phyloP scores from a whole-genome alignment of 345 rosid species.

The Carallia brachiata region DNA sequence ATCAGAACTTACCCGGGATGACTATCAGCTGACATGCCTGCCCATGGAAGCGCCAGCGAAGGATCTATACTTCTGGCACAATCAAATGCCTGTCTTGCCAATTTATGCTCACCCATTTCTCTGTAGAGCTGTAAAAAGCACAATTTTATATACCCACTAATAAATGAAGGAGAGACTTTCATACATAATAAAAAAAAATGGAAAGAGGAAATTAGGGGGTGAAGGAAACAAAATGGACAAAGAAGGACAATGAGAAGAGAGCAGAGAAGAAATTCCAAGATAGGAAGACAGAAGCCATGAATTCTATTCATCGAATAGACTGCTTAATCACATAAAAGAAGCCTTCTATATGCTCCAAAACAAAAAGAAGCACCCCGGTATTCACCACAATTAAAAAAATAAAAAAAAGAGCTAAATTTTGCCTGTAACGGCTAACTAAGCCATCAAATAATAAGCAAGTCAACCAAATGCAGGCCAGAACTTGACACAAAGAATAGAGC shows the following conservation, averaged over 20 bases:
- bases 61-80: conserved; percentile 96
- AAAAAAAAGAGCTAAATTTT: too few species aligned
- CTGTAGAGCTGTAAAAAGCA: conserved; percentile 64
- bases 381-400: too few species aligned
- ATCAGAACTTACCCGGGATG: conserved; percentile 50
- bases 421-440: too few species aligned
- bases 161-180: not conserved
- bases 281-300: not conserved
- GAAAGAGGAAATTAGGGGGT: not conserved
- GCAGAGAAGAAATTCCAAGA: not conserved
- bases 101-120: conserved; percentile 54
- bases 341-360: too few species aligned
- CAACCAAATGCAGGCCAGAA: too few species aligned
- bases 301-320: not conserved
- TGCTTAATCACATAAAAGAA: too few species aligned
- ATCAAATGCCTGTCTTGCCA: conserved; percentile 89
- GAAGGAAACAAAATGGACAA: not conserved
- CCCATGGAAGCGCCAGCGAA: conserved; percentile 94
- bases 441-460: too few species aligned
- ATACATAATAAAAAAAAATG: not conserved
- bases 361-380: too few species aligned
- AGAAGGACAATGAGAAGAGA: not conserved
- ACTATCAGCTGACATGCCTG: conserved; percentile 88
- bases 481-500: too few species aligned
- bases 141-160: not conserved